Conservation (phyloP, 305 asterid species). For the Vinca major region DNA sequence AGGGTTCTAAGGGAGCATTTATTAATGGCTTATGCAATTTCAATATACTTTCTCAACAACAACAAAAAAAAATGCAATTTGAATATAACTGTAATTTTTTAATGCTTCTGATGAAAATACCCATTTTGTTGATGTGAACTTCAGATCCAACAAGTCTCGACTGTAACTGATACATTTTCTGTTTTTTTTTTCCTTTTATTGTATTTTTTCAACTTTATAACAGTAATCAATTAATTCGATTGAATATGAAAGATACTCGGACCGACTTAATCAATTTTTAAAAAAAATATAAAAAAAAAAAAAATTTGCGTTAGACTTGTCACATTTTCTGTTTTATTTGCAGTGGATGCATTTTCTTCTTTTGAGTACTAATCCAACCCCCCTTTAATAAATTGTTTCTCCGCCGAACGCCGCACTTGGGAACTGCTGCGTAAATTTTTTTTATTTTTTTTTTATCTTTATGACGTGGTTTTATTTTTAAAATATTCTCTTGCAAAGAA, state of each 20-base stretch:
- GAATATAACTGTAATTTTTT: no score
- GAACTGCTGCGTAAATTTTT: conserved; percentile 42
- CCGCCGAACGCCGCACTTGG: conserved; percentile 74
- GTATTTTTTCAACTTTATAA: no score
- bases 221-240: no score
- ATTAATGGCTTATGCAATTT: conserved; percentile 62
- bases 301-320: no score
- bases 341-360: conserved; percentile 25
- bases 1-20: conserved; percentile 63
- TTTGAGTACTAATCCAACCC: conserved; percentile 12
- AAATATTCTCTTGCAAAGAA: neutral
- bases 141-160: neutral
- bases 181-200: neutral
- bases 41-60: conserved; percentile 10
- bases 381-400: conserved; percentile 20
- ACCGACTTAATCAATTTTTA: no score
- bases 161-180: neutral
- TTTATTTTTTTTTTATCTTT: conserved; percentile 1
- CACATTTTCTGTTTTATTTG: neutral
- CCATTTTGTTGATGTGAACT: neutral
- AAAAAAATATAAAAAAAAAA: no score
- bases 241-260: no score
- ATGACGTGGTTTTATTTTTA: neutral
- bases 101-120: neutral
- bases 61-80: no score